phyloP scores from a whole-genome alignment of 1,284 basidiomycete genomes.

The Rhodotorula glutinis region DNA sequence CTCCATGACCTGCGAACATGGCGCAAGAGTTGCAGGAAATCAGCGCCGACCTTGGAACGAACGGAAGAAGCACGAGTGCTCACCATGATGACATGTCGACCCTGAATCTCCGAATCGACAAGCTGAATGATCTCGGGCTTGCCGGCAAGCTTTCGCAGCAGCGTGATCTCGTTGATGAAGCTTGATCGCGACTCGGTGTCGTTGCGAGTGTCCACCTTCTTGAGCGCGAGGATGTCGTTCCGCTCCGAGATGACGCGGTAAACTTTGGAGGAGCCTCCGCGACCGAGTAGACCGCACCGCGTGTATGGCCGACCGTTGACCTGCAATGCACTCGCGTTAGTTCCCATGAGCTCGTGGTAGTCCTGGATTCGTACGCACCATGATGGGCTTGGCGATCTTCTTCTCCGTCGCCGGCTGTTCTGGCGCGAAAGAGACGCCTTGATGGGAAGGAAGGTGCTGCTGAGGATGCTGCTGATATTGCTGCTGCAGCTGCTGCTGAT shows the following conservation, averaged over 20 bases:
- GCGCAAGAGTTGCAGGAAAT: not conserved
- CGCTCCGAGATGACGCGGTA: constrained; percentile 73
- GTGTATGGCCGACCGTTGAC: constrained; percentile 79
- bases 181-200: constrained; percentile 80
- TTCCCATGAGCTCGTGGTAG: too few species aligned
- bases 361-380: constrained; percentile 5
- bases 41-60: not conserved
- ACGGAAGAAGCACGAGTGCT: constrained; percentile 21
- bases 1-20: constrained; percentile 66
- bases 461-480: constrained; percentile 13
- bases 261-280: constrained; percentile 89
- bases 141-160: constrained; percentile 79
- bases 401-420: constrained; percentile 25
- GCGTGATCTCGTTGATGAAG: constrained; percentile 90
- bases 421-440: constrained; percentile 20
- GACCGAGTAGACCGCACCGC: constrained; percentile 79
- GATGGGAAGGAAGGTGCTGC: constrained; percentile 2
- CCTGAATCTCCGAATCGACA: constrained; percentile 71
- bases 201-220: constrained; percentile 74
- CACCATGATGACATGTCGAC: constrained; percentile 64
- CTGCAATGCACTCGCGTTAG: constrained; percentile 10
- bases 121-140: constrained; percentile 84
- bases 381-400: constrained; percentile 19
- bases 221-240: constrained; percentile 80
- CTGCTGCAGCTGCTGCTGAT: constrained; percentile 25